These are phyloP conservation scores for Myxozyma sirexii DNA, from an alignment of 805 yeast species.

Conservation along the genomic window DNA sequence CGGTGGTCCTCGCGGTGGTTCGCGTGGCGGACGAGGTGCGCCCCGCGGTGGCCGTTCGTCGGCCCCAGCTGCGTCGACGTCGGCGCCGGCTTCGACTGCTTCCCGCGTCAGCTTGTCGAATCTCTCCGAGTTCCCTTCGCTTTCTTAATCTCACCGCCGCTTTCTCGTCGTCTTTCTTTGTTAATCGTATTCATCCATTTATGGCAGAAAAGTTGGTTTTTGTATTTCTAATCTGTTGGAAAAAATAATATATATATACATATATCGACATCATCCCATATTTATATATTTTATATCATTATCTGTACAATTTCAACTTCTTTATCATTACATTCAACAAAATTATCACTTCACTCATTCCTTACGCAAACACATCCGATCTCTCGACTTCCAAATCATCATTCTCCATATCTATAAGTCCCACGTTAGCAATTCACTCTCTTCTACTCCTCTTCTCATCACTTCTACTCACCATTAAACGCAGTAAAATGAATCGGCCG, in stretches of 20 bases:
- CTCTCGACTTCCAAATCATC: constrained; percentile 34
- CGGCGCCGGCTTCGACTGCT: constrained; percentile 8
- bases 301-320: too few species aligned
- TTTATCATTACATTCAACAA: too few species aligned
- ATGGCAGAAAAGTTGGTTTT: background rate
- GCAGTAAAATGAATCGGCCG: constrained; percentile 84
- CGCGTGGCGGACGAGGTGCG: constrained; percentile 36
- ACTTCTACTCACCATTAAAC: constrained; percentile 56
- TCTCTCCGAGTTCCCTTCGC: constrained; percentile 30
- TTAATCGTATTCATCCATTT: background rate
- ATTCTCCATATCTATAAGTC: constrained; percentile 21
- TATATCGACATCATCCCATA: background rate
- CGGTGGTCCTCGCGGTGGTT: constrained; percentile 45
- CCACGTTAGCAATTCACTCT: too few species aligned
- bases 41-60: constrained; percentile 44
- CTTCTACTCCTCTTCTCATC: too few species aligned
- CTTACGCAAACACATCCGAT: constrained; percentile 34
- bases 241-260: background rate
- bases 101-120: constrained; percentile 21
- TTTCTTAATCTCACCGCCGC: constrained; percentile 13
- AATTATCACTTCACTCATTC: background rate
- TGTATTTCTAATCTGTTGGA: background rate
- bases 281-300: too few species aligned
- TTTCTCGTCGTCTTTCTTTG: background rate
- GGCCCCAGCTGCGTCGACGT: constrained; percentile 39